A percentile compares a stretch with the other conserved stretches of the same genome.
phyloP scores from a whole-genome alignment of 345 rosid genomes.

The Bruguiera parviflora region DNA sequence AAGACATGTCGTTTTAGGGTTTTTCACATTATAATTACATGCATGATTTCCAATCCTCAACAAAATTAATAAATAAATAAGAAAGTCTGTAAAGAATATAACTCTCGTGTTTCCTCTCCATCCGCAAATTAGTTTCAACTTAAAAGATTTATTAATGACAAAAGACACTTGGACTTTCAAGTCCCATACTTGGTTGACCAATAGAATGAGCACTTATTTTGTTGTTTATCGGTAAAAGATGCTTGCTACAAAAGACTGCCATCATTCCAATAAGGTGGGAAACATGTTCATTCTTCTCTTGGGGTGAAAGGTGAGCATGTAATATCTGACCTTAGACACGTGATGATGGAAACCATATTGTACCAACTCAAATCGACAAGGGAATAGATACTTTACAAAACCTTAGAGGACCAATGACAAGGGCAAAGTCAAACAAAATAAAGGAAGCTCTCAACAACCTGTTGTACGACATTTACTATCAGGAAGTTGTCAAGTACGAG shows the following conservation, averaged over 20 bases:
- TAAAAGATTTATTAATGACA: slow-evolving; percentile 39
- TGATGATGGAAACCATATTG: too few relatives aligned
- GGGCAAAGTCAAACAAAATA: too few relatives aligned
- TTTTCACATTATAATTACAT: not conserved
- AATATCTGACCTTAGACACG: slow-evolving; percentile 48
- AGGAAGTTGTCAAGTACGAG: too few relatives aligned
- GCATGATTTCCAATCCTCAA: slow-evolving; percentile 5
- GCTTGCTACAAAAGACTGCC: slow-evolving; percentile 41
- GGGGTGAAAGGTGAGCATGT: slow-evolving; percentile 52
- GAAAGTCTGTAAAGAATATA: not conserved
- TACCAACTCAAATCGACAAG: too few relatives aligned
- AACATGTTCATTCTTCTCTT: slow-evolving; percentile 50
- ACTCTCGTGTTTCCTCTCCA: slow-evolving; percentile 49
- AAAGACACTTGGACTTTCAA: slow-evolving; percentile 39
- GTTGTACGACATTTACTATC: too few relatives aligned
- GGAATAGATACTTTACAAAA: too few relatives aligned
- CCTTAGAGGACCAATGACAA: too few relatives aligned
- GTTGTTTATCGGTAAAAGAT: slow-evolving; percentile 29
- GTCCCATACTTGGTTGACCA: slow-evolving; percentile 31
- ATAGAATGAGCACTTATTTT: slow-evolving; percentile 35
- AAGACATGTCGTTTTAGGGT: too few relatives aligned
- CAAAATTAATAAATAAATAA: slow-evolving; percentile 1
- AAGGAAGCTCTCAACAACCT: too few relatives aligned
- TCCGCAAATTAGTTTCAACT: slow-evolving; percentile 31
- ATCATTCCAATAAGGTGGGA: slow-evolving; percentile 51